Evolutionary conservation across 1,139 yeast species (phyloP).

Genomic region (Spathaspora sp.): DNA sequence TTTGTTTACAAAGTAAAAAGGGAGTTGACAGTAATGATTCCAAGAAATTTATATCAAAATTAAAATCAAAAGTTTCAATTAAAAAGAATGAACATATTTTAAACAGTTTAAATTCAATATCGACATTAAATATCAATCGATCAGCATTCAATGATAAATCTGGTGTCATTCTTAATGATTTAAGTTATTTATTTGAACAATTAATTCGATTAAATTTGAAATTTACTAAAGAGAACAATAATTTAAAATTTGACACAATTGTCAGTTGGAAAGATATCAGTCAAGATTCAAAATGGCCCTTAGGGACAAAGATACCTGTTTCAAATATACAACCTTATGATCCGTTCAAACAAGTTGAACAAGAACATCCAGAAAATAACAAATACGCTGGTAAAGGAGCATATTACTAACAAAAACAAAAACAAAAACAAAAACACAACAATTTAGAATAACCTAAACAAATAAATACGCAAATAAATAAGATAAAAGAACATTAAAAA

Average conservation of each 20-base stretch:
- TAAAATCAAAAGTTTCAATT: conserved; percentile 27
- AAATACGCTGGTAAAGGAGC: conserved; percentile 14
- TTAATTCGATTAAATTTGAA: conserved; percentile 37
- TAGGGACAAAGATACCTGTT: conserved; percentile 41
- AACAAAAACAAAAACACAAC: background rate
- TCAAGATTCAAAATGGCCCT: conserved; percentile 47
- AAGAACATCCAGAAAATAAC: background rate
- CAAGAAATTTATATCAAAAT: conserved; percentile 13
- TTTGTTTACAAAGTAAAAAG: conserved; percentile 40
- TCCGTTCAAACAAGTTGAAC: conserved; percentile 7
- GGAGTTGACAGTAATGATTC: conserved; percentile 12
- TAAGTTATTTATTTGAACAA: conserved; percentile 39
- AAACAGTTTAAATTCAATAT: conserved; percentile 34
- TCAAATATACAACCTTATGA: conserved; percentile 14
- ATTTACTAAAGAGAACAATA: conserved; percentile 44
- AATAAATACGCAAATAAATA: background rate
- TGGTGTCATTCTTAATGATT: conserved; percentile 39
- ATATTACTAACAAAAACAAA: conserved; percentile 9
- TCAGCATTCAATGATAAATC: conserved; percentile 36
- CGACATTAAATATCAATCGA: conserved; percentile 36
- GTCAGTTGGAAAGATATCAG: conserved; percentile 37
- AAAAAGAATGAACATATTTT: conserved; percentile 34
- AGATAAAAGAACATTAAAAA: background rate
- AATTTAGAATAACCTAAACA: no score
- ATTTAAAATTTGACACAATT: conserved; percentile 38